A percentile compares a stretch with the other conserved stretches of the same genome.
These are phyloP conservation scores for Simplicillium aogashimaense DNA, from an alignment of 2,329 filamentous ascomycete species.

Conservation along the genomic window DNA sequence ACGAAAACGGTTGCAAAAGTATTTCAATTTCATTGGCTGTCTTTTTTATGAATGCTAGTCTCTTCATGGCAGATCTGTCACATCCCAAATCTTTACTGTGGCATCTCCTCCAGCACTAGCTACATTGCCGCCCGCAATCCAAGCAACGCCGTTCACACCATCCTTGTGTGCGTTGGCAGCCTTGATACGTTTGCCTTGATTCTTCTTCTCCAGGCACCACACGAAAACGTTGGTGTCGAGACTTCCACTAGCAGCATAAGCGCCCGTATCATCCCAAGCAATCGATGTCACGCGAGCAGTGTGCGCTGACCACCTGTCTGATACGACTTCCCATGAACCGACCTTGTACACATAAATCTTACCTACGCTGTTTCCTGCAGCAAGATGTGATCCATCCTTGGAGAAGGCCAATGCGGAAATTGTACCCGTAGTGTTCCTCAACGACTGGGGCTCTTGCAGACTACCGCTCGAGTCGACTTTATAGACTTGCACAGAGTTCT, in stretches of 20 bases:
- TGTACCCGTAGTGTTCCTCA: conserved; percentile 59
- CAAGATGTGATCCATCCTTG: conserved; percentile 63
- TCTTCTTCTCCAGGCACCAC: conserved; percentile 71
- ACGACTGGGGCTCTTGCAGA: conserved; percentile 42
- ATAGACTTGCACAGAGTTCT: conserved; percentile 70
- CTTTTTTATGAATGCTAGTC: too few relatives aligned
- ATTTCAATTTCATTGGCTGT: neutral
- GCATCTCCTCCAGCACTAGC: conserved; percentile 80
- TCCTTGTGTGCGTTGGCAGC: conserved; percentile 89
- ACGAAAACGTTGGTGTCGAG: conserved; percentile 89
- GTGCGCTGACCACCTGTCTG: conserved; percentile 60
- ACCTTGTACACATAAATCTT: conserved; percentile 75
- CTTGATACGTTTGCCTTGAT: conserved; percentile 78
- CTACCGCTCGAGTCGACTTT: conserved; percentile 40
- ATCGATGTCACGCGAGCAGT: conserved; percentile 48
- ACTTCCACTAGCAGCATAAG: conserved; percentile 72
- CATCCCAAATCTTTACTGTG: conserved; percentile 76
- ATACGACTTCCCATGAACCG: conserved; percentile 57
- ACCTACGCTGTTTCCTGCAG: conserved; percentile 72
- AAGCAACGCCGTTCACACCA: conserved; percentile 79
- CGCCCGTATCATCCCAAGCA: conserved; percentile 69
- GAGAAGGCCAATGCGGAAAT: conserved; percentile 83
- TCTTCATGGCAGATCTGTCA: conserved; percentile 20
- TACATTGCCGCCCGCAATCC: conserved; percentile 62
- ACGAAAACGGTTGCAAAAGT: too few relatives aligned